Evolutionary conservation across 2,329 filamentous ascomycete genomes (phyloP).

Genomic region (Atkinsonella texensis): DNA sequence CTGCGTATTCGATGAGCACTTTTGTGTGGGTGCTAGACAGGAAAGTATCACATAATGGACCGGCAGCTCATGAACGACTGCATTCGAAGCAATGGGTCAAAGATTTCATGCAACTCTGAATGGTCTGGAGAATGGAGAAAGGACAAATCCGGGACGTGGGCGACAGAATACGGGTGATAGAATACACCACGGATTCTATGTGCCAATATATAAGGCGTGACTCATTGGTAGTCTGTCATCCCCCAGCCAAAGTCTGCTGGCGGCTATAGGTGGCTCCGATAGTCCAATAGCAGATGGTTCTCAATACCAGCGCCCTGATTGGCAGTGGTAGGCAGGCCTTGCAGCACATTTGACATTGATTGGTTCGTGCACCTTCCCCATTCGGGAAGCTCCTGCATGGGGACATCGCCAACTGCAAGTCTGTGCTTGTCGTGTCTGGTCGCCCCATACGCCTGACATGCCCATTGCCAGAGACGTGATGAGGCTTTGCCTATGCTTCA

Average conservation of each 20-base stretch:
- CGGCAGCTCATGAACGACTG: not conserved
- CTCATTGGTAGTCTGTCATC: too few species aligned
- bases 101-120: not conserved
- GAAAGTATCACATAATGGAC: not conserved
- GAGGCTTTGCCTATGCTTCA: not conserved
- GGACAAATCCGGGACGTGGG: too few species aligned
- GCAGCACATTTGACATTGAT: not conserved
- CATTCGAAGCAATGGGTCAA: not conserved
- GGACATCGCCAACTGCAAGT: not conserved
- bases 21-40: not conserved
- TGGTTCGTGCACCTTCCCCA: not conserved
- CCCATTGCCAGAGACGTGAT: not conserved
- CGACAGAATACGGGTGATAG: too few species aligned
- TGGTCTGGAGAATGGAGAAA: not conserved
- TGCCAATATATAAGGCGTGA: too few species aligned
- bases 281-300: slow-evolving; percentile 8
- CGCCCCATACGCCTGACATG: not conserved
- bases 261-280: not conserved
- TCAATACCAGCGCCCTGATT: slow-evolving; percentile 7
- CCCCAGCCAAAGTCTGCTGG: too few species aligned
- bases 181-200: too few species aligned
- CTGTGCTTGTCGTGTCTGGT: not conserved
- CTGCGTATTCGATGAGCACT: not conserved
- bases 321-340: not conserved
- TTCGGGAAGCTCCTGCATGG: not conserved